Evolutionary conservation across 305 asterid genomes (phyloP).

Genomic region (Fraxinus dipetala): DNA sequence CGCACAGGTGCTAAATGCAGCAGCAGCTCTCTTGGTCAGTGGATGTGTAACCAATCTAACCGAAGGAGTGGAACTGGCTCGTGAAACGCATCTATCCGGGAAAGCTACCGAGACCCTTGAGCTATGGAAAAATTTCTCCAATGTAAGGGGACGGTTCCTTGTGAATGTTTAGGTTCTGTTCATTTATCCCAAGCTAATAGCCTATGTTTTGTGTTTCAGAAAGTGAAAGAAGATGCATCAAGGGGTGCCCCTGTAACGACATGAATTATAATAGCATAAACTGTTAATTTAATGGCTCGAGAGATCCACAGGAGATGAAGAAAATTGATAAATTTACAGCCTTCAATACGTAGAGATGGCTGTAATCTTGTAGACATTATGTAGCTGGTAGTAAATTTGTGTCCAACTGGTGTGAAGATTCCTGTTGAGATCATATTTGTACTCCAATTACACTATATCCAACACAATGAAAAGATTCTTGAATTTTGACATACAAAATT

Average conservation of each 20-base stretch:
- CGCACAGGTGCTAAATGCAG: slow-evolving; percentile 48
- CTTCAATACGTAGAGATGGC: background rate
- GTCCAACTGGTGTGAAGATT: background rate
- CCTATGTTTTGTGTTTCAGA: slow-evolving; percentile 16
- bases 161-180: background rate
- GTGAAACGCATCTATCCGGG: slow-evolving; percentile 40
- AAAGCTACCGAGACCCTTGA: slow-evolving; percentile 48
- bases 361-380: background rate
- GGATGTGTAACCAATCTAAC: slow-evolving; percentile 37
- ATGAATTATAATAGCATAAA: background rate
- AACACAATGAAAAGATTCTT: background rate
- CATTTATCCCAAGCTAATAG: background rate
- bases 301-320: background rate
- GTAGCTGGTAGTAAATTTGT: background rate
- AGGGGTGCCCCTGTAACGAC: background rate
- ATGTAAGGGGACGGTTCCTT: slow-evolving; percentile 19
- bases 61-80: slow-evolving; percentile 48
- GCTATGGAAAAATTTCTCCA: slow-evolving; percentile 39
- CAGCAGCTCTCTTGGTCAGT: slow-evolving; percentile 48
- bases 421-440: background rate
- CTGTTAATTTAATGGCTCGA: background rate
- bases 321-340: background rate
- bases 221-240: slow-evolving; percentile 22
- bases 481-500: background rate
- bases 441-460: background rate